phyloP scores from a whole-genome alignment of 352 stramenopile genomes.

The Phytophthora fragariaefolia region DNA sequence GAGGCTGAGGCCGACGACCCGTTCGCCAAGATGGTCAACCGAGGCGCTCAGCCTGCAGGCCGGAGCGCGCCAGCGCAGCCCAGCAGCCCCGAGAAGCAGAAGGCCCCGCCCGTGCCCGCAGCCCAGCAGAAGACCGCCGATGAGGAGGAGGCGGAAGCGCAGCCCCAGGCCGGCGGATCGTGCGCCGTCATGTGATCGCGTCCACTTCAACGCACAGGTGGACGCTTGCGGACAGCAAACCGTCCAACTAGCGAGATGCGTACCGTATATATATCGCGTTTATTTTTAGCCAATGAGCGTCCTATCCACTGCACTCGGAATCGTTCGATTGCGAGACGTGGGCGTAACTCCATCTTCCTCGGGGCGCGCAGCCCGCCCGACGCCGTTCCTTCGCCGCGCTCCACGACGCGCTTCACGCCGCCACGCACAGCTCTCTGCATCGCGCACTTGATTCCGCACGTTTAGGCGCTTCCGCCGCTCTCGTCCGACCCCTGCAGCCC shows the following conservation, averaged over 20 bases:
- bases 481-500: slow-evolving; percentile 2
- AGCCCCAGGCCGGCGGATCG: slow-evolving; percentile 14
- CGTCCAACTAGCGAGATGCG: slow-evolving; percentile 16
- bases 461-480: neutral
- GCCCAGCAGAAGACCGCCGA: slow-evolving; percentile 18
- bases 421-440: neutral
- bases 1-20: slow-evolving; percentile 43
- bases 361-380: slow-evolving; percentile 4
- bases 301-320: slow-evolving; percentile 1
- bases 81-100: slow-evolving; percentile 13
- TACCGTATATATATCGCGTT: slow-evolving; percentile 8
- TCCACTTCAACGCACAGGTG: slow-evolving; percentile 16
- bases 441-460: slow-evolving; percentile 1
- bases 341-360: slow-evolving; percentile 27
- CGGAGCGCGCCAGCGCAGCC: neutral
- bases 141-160: slow-evolving; percentile 3
- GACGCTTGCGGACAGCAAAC: no score
- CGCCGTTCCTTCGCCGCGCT: slow-evolving; percentile 6
- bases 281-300: slow-evolving; percentile 40
- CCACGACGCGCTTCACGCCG: neutral
- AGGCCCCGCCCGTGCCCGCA: neutral
- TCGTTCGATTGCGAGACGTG: slow-evolving; percentile 36
- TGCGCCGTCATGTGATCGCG: slow-evolving; percentile 36
- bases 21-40: slow-evolving; percentile 34
- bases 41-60: slow-evolving; percentile 1